Percentiles rank a stretch among this genome's conserved stretches.
phyloP scores from a whole-genome alignment of 2,329 filamentous ascomycete genomes.

The Geosmithia putterillii region DNA sequence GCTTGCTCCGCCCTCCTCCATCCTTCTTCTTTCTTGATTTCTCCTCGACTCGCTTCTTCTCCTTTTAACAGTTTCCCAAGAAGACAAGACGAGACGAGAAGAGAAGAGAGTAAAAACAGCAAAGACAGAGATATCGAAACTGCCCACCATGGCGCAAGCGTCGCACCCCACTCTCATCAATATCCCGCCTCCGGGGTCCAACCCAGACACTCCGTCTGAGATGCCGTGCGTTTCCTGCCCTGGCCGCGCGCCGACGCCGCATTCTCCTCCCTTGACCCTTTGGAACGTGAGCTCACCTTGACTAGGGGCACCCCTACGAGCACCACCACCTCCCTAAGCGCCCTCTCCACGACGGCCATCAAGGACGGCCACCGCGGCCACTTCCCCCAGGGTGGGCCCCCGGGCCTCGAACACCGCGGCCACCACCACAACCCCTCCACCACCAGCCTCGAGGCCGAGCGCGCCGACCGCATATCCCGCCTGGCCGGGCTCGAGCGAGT shows the following conservation, averaged over 20 bases:
- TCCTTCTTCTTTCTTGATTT: no score
- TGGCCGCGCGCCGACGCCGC: background rate
- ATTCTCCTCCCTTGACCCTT: background rate
- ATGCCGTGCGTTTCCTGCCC: conserved; percentile 55
- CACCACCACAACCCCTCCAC: conserved; percentile 47
- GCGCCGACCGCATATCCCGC: conserved; percentile 88
- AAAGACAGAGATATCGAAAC: background rate
- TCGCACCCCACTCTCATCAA: conserved; percentile 62
- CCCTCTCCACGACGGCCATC: conserved; percentile 86
- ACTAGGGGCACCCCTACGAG: conserved; percentile 82
- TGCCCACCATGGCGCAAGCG: conserved; percentile 25
- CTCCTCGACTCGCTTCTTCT: no score
- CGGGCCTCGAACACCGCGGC: conserved; percentile 33
- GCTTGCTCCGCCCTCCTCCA: no score
- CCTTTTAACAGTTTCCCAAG: no score
- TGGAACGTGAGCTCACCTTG: conserved; percentile 1
- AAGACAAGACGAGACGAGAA: background rate
- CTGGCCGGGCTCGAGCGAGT: conserved; percentile 85
- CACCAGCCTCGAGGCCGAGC: conserved; percentile 77
- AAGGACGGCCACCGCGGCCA: conserved; percentile 91
- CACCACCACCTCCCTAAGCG: conserved; percentile 80
- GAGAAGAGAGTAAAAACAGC: background rate
- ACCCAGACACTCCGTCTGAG: conserved; percentile 77
- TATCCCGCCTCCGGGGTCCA: conserved; percentile 69
- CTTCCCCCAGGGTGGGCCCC: conserved; percentile 36